Percentiles rank a stretch among this genome's conserved stretches.
Conservation (phyloP, 345 rosid species). For the Acer negundo region DNA sequence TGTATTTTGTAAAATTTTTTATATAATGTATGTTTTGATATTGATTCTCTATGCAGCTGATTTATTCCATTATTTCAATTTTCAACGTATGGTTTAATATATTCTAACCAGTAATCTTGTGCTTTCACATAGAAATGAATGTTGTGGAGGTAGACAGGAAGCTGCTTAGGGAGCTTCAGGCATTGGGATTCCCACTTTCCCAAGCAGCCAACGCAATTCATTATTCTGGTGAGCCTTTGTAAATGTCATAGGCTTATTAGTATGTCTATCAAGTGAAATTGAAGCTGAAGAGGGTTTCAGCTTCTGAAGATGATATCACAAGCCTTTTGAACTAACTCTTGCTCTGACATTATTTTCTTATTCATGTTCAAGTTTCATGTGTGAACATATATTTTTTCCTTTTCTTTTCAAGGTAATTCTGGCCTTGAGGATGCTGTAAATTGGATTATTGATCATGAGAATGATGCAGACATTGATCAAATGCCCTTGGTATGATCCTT, state of each 20-base stretch:
- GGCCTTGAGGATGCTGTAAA: constrained; percentile 64
- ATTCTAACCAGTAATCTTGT: neutral
- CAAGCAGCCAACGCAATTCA: constrained; percentile 69
- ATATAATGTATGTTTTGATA: too few relatives aligned
- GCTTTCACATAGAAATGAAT: constrained; percentile 32
- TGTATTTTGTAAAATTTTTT: neutral
- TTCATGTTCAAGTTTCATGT: neutral
- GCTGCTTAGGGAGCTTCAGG: constrained; percentile 64
- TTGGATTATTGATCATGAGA: constrained; percentile 83
- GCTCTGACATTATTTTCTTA: too few relatives aligned
- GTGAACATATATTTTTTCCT: neutral
- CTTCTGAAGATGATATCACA: neutral
- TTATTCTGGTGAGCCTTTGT: constrained; percentile 51
- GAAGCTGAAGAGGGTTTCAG: neutral
- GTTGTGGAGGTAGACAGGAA: constrained; percentile 54
- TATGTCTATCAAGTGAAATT: neutral
- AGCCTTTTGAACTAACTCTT: neutral
- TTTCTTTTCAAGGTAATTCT: constrained; percentile 52
- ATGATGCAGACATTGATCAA: constrained; percentile 60
- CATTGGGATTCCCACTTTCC: constrained; percentile 61
- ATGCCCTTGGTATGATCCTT: constrained; percentile 61
- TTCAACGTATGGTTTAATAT: neutral
- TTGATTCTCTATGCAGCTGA: too few relatives aligned
- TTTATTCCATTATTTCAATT: neutral
- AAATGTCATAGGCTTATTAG: neutral